Evolutionary conservation across 768 basidiomycete genomes (phyloP), one percentile per base, ranked within the genome.

Genomic region (Mycena vulgaris): DNA sequence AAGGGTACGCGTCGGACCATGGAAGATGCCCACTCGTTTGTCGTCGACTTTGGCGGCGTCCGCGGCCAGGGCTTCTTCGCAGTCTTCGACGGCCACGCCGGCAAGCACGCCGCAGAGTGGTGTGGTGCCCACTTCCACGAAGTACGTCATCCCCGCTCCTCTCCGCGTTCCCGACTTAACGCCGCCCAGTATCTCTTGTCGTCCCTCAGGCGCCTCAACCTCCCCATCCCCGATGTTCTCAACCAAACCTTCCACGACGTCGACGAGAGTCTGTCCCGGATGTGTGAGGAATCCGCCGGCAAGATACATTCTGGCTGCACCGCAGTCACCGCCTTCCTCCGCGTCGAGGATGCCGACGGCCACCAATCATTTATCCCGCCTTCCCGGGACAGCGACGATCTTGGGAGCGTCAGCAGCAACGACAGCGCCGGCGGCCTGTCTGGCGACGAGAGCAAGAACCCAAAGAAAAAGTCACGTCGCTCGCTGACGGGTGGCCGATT

Each of bases 31-130:
- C 96, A 99, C 80, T 95, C 96, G 27, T 98, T 98, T 77, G 91
- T 99, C 67, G 93, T 97, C 70, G 97, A 99, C 79, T 99, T 94
- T 79, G 96, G 91, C 40, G 89, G 91, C 39, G 86, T 99, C 23
- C 90, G 93, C 49, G 98, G 98, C 0, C 98, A 99, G 79, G 98
- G 97, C 10, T 99, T 98, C 86, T 99, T 97, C 79, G 97, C 97
- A 8, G 91, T 99, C 51, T 99, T 99, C 76, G 98, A 99, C 75
- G 98, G 98, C 3, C 98, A 99, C 79, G 98, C 98, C 1, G 98
- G 98, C 21, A 99, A 97, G 80, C 95, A 98, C 76, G 97, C 97
- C 37, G 98, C 98, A 30, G 98, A 99, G 80, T 99, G 97, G 97
- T 99, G 98, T 81, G 98, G 98, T 48, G 86, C 88, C 75, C 92